These are phyloP conservation scores for Lactarius tabidus DNA, from an alignment of 768 basidiomycete species.

Conservation along the genomic window DNA sequence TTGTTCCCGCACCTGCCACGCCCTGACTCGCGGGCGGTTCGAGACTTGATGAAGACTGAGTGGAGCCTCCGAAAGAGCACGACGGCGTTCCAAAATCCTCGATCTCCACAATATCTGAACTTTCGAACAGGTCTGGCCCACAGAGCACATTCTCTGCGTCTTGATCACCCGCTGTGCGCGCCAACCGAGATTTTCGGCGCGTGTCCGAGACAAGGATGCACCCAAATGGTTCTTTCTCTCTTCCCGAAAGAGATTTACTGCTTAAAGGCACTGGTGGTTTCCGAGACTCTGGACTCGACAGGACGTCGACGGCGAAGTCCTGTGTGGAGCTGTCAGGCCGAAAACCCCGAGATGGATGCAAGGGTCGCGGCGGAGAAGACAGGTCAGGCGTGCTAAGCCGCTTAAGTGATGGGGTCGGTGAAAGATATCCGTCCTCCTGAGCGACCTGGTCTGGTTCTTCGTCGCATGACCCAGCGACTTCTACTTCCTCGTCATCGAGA, in stretches of 20 bases:
- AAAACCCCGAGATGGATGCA: slow-evolving; percentile 23
- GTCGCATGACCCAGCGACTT: slow-evolving; percentile 37
- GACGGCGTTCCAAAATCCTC: slow-evolving; percentile 6
- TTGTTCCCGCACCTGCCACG: neutral
- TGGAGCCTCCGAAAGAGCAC: slow-evolving; percentile 17
- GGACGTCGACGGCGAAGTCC: slow-evolving; percentile 50
- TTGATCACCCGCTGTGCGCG: neutral
- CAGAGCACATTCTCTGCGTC: neutral
- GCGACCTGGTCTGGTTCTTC: slow-evolving; percentile 43
- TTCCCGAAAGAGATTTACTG: slow-evolving; percentile 17
- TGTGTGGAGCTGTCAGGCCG: slow-evolving; percentile 21
- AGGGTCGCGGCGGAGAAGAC: slow-evolving; percentile 56
- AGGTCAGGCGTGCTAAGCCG: slow-evolving; percentile 53
- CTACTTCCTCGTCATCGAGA: slow-evolving; percentile 36
- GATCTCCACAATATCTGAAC: slow-evolving; percentile 20
- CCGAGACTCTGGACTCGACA: slow-evolving; percentile 45
- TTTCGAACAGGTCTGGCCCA: slow-evolving; percentile 14
- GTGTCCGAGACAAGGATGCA: slow-evolving; percentile 15
- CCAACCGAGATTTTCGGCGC: slow-evolving; percentile 15
- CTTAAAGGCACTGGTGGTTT: slow-evolving; percentile 10
- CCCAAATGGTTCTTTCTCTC: neutral
- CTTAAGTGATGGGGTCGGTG: slow-evolving; percentile 54
- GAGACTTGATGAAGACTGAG: slow-evolving; percentile 24
- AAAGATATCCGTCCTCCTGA: slow-evolving; percentile 82
- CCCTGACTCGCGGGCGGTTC: slow-evolving; percentile 19